These are phyloP conservation scores for Backusella parvicylindrica DNA, from an alignment of 192 early-diverging fungal genomes.

Conservation along the genomic window DNA sequence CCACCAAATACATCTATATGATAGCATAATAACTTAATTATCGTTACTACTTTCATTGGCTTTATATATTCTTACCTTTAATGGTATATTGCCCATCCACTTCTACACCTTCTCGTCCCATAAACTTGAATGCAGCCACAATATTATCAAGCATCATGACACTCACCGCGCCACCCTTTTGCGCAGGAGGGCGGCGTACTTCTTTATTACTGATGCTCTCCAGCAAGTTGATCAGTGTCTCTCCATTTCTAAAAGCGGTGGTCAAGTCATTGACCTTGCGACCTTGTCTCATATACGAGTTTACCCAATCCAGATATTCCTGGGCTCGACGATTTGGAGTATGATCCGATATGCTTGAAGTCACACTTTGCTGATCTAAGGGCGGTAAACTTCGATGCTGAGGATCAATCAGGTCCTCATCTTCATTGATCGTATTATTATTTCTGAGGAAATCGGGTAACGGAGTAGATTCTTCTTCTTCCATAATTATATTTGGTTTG, in stretches of 20 bases:
- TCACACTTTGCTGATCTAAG: background rate
- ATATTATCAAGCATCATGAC: conserved; percentile 45
- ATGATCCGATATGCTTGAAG: background rate
- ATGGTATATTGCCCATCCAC: conserved; percentile 42
- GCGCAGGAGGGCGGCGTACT: conserved; percentile 36
- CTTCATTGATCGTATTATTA: conserved; percentile 1
- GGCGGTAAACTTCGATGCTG: conserved; percentile 9
- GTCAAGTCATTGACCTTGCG: conserved; percentile 31
- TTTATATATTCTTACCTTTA: conserved; percentile 31
- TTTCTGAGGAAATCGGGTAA: background rate
- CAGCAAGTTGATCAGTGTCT: conserved; percentile 37
- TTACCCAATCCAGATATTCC: conserved; percentile 44
- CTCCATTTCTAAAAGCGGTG: conserved; percentile 37
- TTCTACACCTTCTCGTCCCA: conserved; percentile 43
- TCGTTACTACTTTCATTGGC: background rate
- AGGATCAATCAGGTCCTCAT: conserved; percentile 31
- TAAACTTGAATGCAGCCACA: conserved; percentile 49
- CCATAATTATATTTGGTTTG: conserved; percentile 13
- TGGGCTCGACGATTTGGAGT: conserved; percentile 21
- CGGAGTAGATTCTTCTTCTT: conserved; percentile 5
- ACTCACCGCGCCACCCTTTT: conserved; percentile 27
- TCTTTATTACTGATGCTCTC: conserved; percentile 37
- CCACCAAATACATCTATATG: conserved; percentile 29
- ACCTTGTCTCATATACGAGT: conserved; percentile 25
- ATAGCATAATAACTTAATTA: background rate